A percentile compares a stretch with the other conserved stretches of the same genome.
Conservation (phyloP, 2,329 filamentous ascomycete species). For the Scorias spongiosa region DNA sequence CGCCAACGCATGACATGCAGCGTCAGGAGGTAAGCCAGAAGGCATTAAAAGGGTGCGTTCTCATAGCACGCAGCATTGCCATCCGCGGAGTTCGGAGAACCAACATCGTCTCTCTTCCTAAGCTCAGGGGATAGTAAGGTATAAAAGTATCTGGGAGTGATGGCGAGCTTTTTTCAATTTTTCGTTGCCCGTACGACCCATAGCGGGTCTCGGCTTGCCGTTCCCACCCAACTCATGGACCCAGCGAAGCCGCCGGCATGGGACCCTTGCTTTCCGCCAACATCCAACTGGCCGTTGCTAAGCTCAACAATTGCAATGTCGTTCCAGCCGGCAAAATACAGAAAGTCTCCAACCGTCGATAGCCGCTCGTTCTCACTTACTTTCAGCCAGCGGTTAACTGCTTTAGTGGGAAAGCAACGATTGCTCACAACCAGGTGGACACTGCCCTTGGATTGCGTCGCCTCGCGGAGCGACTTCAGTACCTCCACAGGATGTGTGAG, state of each 20-base stretch:
- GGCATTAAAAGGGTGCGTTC: no score
- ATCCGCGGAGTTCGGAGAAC: no score
- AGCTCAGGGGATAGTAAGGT: no score
- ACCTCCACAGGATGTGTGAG: constrained; percentile 32
- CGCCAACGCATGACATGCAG: no score
- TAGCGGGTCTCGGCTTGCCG: constrained; percentile 25
- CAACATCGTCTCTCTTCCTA: no score
- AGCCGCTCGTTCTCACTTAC: constrained; percentile 31
- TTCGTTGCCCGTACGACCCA: constrained; percentile 29
- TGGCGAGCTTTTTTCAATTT: not conserved
- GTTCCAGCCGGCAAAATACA: constrained; percentile 36
- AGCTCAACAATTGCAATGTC: constrained; percentile 39
- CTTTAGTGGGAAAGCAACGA: constrained; percentile 40
- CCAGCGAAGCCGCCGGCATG: constrained; percentile 10
- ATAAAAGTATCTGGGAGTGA: no score
- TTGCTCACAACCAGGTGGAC: constrained; percentile 38
- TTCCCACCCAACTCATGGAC: constrained; percentile 19
- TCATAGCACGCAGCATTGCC: no score
- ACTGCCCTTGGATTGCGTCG: constrained; percentile 27
- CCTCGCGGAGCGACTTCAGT: constrained; percentile 25
- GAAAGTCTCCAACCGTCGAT: constrained; percentile 36
- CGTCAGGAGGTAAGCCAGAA: no score
- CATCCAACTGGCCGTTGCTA: constrained; percentile 23
- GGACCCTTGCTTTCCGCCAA: constrained; percentile 3
- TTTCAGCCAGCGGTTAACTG: constrained; percentile 32